Percentiles rank a stretch among this genome's conserved stretches.
Conservation (phyloP, 1,284 basidiomycete genomes). For the Ganoderma lingzhi region DNA sequence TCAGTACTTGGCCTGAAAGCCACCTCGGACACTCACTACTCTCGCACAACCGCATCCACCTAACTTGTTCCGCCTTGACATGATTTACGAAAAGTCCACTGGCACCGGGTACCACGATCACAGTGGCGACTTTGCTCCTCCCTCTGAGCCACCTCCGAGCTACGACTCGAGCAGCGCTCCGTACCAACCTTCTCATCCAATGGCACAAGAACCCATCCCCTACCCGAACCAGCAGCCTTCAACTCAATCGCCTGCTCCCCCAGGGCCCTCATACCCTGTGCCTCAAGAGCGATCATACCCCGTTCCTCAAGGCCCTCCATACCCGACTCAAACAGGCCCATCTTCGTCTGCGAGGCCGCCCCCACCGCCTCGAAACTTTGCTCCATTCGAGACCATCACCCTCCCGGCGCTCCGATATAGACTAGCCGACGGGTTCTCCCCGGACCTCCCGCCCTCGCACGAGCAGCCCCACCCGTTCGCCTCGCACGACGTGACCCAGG, state of each 20-base stretch:
- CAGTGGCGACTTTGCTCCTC: neutral
- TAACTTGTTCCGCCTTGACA: neutral
- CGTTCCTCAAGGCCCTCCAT: neutral
- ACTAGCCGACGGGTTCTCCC: conserved; percentile 24
- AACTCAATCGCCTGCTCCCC: neutral
- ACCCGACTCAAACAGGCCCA: neutral
- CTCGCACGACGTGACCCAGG: conserved; percentile 46
- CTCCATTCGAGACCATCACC: neutral
- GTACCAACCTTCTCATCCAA: neutral
- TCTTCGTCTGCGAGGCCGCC: neutral
- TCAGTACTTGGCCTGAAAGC: too few relatives aligned
- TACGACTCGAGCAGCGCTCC: neutral
- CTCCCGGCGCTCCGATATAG: neutral
- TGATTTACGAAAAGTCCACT: neutral
- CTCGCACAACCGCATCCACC: neutral
- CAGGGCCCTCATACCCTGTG: neutral
- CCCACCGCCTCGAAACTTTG: neutral
- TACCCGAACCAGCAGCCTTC: neutral
- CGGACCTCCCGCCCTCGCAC: conserved; percentile 18
- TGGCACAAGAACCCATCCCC: neutral
- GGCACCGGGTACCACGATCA: neutral
- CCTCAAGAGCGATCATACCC: neutral
- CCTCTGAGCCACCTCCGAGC: neutral
- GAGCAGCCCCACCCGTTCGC: conserved; percentile 46
- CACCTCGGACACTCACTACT: neutral